These are phyloP conservation scores for Scheffersomyces ergatensis DNA, from an alignment of 805 yeast genomes.

Conservation along the genomic window DNA sequence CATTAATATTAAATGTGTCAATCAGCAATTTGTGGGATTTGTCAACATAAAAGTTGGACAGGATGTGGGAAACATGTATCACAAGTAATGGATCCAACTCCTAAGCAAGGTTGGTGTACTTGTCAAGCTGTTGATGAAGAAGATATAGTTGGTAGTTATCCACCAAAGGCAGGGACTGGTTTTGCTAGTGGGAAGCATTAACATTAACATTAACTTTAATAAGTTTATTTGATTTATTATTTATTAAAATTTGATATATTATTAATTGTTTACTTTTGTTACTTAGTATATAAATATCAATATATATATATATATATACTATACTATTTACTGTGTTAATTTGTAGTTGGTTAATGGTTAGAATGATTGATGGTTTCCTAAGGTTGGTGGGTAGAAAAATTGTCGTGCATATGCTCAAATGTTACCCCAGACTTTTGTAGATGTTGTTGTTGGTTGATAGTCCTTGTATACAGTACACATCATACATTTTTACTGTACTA, in stretches of 20 bases:
- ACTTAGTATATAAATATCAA: too few species aligned
- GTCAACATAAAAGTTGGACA: conserved; percentile 58
- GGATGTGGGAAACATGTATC: conserved; percentile 60
- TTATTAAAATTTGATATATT: neutral
- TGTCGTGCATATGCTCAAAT: too few species aligned
- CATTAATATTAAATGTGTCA: conserved; percentile 33
- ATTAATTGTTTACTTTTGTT: too few species aligned
- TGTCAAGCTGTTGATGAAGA: conserved; percentile 46
- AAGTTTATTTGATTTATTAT: neutral
- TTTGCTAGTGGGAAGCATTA: conserved; percentile 27
- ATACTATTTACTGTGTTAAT: too few species aligned
- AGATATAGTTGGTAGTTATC: conserved; percentile 29
- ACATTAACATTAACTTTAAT: neutral
- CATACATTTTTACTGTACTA: too few species aligned
- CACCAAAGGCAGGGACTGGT: conserved; percentile 67
- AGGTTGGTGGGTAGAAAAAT: too few species aligned
- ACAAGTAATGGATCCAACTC: conserved; percentile 53
- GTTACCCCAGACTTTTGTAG: too few species aligned
- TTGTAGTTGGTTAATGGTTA: too few species aligned
- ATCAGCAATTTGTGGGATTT: conserved; percentile 36
- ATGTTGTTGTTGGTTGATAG: too few species aligned
- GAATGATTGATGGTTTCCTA: too few species aligned
- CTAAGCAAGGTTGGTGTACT: conserved; percentile 50
- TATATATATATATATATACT: too few species aligned
- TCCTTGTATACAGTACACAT: too few species aligned